Evolutionary conservation across 768 basidiomycete genomes (phyloP), one percentile per base, ranked within the genome.

Genomic region (Naganishia friedmannii): DNA sequence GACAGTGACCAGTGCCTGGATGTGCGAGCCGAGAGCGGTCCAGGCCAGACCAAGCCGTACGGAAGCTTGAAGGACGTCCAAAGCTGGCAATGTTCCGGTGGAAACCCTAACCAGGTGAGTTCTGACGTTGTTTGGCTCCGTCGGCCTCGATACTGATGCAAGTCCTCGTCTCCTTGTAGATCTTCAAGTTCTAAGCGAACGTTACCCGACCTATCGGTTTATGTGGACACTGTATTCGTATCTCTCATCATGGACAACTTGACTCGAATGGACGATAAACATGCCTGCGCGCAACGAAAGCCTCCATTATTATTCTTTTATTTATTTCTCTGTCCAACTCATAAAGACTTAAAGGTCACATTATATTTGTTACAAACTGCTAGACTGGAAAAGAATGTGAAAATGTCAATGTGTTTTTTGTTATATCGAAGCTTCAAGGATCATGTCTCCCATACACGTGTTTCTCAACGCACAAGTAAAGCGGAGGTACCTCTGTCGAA

Each of bases 21-120:
- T 28, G 56, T 69, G 19, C 23, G n/a, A 28, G 45, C 39, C 3
- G 68, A 69, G 42, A 46, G 42, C 31, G 32, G n/a, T 3, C 31
- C 68, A 6, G 28, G 15, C 39, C 53, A 57, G n/a, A 32, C 42
- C 57, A 69, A 69, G 57, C 68, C 68, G 4, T 69, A 69, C 57
- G 68, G 68, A 45, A 57, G 55, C 21, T 46, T 69, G 23, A 69
- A 69, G 45, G 57, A 69, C 48, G 21, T 69, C 28, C 55, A 51
- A 23, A 69, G 55, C 45, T 69, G 68, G 68, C 56, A 57, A n/a
- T 69, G 68, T 31, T 31, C 26, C 15, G 57, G 68, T 21, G 28
- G 26, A 15, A 46, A 69, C 57, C 7, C 55, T 19, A 60, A 69
- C 46, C 68, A 69, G 37, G 68, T 69, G 9, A 15, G 67, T n/a